A percentile compares a stretch with the other conserved stretches of the same genome.
phyloP scores from a whole-genome alignment of 106 monocot species.

The Acanthochlamys bracteata region DNA sequence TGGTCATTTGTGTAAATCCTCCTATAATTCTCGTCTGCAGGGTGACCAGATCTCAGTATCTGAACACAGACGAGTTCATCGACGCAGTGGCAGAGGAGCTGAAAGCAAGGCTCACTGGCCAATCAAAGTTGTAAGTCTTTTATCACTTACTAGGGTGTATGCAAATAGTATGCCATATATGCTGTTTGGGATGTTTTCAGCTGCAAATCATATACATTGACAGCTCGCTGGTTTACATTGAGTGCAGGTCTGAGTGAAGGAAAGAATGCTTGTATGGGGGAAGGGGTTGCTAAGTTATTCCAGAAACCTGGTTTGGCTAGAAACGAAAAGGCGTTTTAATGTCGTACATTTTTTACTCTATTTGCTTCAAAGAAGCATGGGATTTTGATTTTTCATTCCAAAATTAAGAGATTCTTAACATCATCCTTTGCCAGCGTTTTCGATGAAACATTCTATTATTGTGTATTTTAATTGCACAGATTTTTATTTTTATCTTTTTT shows the following conservation, averaged over 20 bases:
- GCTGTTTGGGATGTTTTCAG: background rate
- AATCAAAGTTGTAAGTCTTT: slow-evolving; percentile 58
- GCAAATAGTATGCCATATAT: background rate
- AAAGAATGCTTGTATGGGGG: background rate
- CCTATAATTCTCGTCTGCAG: slow-evolving; percentile 21
- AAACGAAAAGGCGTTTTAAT: background rate
- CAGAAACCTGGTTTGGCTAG: background rate
- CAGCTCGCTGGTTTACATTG: background rate
- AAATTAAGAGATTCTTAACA: background rate
- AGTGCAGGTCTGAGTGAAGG: slow-evolving; percentile 1
- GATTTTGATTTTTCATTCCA: background rate
- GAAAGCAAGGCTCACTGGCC: slow-evolving; percentile 29
- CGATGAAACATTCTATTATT: no score
- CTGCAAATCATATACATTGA: background rate
- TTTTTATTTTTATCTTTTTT: no score
- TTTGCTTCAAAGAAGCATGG: no score
- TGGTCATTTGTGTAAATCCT: background rate
- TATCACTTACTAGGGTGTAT: slow-evolving; percentile 1
- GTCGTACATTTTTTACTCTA: background rate
- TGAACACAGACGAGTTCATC: slow-evolving; percentile 81
- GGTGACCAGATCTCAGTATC: slow-evolving; percentile 38
- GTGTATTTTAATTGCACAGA: no score
- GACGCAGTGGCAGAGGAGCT: slow-evolving; percentile 60
- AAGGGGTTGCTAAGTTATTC: background rate
- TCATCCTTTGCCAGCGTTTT: background rate